These are phyloP conservation scores for Flammula alnicola DNA, from an alignment of 1,284 basidiomycete species.

Conservation along the genomic window DNA sequence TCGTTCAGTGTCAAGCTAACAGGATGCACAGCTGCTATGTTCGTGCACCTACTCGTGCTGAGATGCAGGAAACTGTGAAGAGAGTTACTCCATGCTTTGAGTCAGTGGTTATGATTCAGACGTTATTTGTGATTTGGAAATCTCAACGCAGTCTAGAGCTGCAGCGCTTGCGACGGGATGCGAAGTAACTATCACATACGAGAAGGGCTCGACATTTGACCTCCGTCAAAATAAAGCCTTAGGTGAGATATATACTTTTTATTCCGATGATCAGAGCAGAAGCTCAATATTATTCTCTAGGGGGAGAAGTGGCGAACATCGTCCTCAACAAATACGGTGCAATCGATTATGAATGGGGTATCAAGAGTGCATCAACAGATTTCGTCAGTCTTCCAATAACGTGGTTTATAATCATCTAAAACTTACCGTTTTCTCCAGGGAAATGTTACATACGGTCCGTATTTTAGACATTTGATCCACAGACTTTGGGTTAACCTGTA, in stretches of 20 bases:
- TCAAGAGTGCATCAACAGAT: constrained; percentile 69
- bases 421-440: constrained; percentile 20
- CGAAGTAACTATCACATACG: constrained; percentile 49
- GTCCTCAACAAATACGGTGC: constrained; percentile 55
- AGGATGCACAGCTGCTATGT: constrained; percentile 56
- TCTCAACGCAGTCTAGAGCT: constrained; percentile 46
- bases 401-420: not conserved
- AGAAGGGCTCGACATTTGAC: constrained; percentile 52
- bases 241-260: constrained; percentile 38
- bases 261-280: not conserved
- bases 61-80: constrained; percentile 57
- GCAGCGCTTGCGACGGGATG: constrained; percentile 77
- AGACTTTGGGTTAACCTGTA: no score
- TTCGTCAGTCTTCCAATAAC: constrained; percentile 53
- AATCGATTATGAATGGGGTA: constrained; percentile 59
- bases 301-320: constrained; percentile 59
- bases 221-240: constrained; percentile 67
- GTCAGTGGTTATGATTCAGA: constrained; percentile 41
- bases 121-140: not conserved
- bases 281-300: constrained; percentile 25
- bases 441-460: constrained; percentile 35
- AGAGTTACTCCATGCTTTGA: constrained; percentile 75
- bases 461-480: not conserved
- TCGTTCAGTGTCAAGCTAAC: no score
- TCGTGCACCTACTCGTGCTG: constrained; percentile 69